Evolutionary conservation across 1,284 basidiomycete species (phyloP).

Genomic region (Quambalaria eucalypti): DNA sequence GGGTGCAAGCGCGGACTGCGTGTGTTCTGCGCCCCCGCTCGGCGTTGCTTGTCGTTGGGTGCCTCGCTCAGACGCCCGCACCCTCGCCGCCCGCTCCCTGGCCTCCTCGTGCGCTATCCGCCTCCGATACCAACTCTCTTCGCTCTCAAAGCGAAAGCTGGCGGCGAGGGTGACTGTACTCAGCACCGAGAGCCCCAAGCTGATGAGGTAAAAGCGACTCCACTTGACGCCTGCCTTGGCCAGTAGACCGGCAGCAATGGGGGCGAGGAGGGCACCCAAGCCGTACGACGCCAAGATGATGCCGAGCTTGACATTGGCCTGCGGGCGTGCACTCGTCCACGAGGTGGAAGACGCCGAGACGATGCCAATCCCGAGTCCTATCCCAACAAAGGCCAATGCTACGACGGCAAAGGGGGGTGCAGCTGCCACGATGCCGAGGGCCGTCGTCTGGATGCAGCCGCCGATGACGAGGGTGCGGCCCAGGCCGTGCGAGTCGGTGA

Average conservation of each 20-base stretch:
- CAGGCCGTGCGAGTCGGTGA: constrained; percentile 17
- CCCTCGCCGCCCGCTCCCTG: no score
- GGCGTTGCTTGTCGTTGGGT: background rate
- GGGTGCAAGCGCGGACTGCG: background rate
- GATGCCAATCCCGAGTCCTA: constrained; percentile 12
- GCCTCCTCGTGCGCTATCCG: background rate
- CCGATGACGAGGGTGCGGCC: constrained; percentile 17
- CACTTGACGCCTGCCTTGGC: constrained; percentile 12
- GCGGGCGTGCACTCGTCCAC: constrained; percentile 19
- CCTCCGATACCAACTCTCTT: constrained; percentile 5
- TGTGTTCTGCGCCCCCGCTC: background rate
- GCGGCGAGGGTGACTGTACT: constrained; percentile 11
- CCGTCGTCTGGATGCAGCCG: constrained; percentile 12
- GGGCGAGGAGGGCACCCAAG: constrained; percentile 21
- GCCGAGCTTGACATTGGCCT: constrained; percentile 18
- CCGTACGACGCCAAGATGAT: constrained; percentile 27
- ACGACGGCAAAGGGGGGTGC: constrained; percentile 25
- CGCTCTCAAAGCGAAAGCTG: constrained; percentile 16
- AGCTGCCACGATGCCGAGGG: constrained; percentile 13
- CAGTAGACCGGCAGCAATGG: constrained; percentile 24
- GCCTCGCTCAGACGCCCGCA: no score
- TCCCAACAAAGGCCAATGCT: constrained; percentile 16
- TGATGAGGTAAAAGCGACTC: constrained; percentile 20
- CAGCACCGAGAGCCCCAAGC: constrained; percentile 13
- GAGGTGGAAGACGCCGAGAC: constrained; percentile 20